Conservation (phyloP, 768 basidiomycete genomes). For the Suillus paluster region DNA sequence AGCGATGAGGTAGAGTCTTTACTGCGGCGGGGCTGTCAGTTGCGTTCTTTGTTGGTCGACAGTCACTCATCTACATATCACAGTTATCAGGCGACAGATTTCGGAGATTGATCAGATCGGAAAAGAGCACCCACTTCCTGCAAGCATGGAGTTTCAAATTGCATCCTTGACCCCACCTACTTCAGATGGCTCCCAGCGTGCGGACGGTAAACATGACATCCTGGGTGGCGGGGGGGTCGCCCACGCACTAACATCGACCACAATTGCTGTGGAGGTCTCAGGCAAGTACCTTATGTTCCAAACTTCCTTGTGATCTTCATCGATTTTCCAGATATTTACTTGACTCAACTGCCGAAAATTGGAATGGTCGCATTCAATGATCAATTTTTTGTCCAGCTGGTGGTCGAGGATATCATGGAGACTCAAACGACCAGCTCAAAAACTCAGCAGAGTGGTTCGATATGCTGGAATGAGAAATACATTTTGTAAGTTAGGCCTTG, state of each 20-base stretch:
- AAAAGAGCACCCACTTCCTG: not conserved
- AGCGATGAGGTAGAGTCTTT: not conserved
- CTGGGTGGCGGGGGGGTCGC: not conserved
- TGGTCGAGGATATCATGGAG: not conserved
- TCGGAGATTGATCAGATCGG: not conserved
- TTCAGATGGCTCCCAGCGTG: not conserved
- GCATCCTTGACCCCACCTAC: not conserved
- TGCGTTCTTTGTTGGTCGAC: not conserved
- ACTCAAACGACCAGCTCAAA: not conserved
- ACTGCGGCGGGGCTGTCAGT: not conserved
- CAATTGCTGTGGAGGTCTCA: not conserved
- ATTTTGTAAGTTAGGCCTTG: not conserved
- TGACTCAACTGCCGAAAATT: slow-evolving; percentile 4
- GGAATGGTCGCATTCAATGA: slow-evolving; percentile 2
- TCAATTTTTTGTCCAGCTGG: slow-evolving; percentile 4
- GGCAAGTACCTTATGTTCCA: not conserved
- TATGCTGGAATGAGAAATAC: not conserved
- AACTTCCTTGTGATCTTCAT: not conserved
- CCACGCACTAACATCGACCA: not conserved
- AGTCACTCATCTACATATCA: not conserved
- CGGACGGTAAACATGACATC: not conserved
- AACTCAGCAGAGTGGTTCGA: slow-evolving; percentile 1
- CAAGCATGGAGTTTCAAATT: not conserved
- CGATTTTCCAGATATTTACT: not conserved
- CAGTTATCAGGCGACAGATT: not conserved